These are phyloP conservation scores for Hypoxylon sp. DNA, from an alignment of 2,329 filamentous ascomycete genomes.

Conservation along the genomic window DNA sequence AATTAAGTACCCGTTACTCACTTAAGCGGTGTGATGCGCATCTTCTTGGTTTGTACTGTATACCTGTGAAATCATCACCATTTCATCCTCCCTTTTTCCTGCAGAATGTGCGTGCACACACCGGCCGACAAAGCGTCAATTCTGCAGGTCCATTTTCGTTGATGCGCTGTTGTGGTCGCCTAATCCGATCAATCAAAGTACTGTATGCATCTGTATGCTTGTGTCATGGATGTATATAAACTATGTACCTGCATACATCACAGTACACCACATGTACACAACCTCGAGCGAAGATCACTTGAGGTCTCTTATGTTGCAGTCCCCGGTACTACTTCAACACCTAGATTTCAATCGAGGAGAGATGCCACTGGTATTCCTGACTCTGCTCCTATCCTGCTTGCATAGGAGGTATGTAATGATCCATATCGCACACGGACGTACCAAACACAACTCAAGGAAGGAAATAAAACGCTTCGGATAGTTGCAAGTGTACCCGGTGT, in stretches of 20 bases:
- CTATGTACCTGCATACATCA: constrained; percentile 42
- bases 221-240: constrained; percentile 27
- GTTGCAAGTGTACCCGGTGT: constrained; percentile 21
- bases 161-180: constrained; percentile 39
- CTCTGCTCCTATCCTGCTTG: background rate
- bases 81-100: constrained; percentile 41
- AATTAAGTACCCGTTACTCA: constrained; percentile 29
- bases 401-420: background rate
- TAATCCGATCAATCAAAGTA: constrained; percentile 36
- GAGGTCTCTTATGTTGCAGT: constrained; percentile 13
- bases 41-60: constrained; percentile 8
- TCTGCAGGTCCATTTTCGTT: constrained; percentile 39
- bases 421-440: constrained; percentile 1
- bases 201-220: constrained; percentile 26
- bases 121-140: constrained; percentile 29
- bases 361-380: background rate
- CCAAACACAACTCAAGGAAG: background rate
- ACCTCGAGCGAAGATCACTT: too few species aligned
- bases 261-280: constrained; percentile 14
- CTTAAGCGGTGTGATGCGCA: constrained; percentile 14
- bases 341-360: constrained; percentile 8
- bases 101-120: constrained; percentile 36
- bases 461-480: constrained; percentile 18
- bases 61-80: constrained; percentile 25
- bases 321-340: constrained; percentile 12